A percentile compares a stretch with the other conserved stretches of the same genome.
Conservation (phyloP, 768 basidiomycete genomes). For the Clavaria fumosa region DNA sequence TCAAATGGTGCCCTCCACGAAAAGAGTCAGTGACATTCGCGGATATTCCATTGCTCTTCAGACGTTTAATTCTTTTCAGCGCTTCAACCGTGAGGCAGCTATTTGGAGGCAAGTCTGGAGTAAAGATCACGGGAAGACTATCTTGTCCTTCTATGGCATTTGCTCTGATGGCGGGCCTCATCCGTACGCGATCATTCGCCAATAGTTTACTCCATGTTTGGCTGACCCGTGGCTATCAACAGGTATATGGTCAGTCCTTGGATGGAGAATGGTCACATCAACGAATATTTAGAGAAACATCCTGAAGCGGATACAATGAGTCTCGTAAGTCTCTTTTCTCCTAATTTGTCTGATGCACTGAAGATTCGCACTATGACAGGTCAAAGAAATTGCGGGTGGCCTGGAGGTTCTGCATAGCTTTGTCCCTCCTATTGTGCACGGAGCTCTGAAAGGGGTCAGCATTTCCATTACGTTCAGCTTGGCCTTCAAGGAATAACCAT, state of each 20-base stretch:
- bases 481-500: slow-evolving; percentile 1
- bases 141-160: slow-evolving; percentile 45
- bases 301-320: slow-evolving; percentile 25
- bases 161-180: slow-evolving; percentile 48
- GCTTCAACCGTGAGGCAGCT: slow-evolving; percentile 36
- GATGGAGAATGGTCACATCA: slow-evolving; percentile 35
- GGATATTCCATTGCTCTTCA: slow-evolving; percentile 28
- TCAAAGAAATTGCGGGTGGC: slow-evolving; percentile 30
- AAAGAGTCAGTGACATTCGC: too few relatives aligned
- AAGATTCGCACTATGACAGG: slow-evolving; percentile 16
- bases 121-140: slow-evolving; percentile 32
- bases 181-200: slow-evolving; percentile 32
- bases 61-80: slow-evolving; percentile 23
- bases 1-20: too few relatives aligned
- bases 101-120: slow-evolving; percentile 43
- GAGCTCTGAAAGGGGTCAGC: slow-evolving; percentile 36
- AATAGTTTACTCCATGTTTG: too few relatives aligned
- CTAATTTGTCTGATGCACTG: neutral
- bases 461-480: neutral
- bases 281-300: slow-evolving; percentile 29
- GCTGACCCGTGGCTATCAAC: too few relatives aligned
- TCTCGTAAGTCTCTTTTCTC: slow-evolving; percentile 30
- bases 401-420: slow-evolving; percentile 34
- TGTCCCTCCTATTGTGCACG: slow-evolving; percentile 36
- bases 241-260: slow-evolving; percentile 47